These are phyloP conservation scores for Zygoascus biomembranicola DNA, from an alignment of 805 yeast genomes.

Conservation along the genomic window DNA sequence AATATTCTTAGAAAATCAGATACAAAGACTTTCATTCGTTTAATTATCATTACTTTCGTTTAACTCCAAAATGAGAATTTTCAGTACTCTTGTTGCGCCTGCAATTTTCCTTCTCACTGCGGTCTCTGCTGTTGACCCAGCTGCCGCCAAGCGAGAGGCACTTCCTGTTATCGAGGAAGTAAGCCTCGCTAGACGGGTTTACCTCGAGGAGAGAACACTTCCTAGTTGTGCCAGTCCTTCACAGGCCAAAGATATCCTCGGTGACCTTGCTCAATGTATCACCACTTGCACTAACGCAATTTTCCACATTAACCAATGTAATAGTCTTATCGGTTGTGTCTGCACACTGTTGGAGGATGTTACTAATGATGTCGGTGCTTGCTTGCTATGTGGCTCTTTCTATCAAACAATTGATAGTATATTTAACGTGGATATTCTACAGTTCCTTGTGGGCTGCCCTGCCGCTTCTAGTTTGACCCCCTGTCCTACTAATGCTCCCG, in stretches of 20 bases:
- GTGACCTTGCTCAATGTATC: conserved; percentile 8
- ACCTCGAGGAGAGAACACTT: background rate
- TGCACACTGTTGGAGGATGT: conserved; percentile 11
- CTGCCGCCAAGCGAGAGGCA: background rate
- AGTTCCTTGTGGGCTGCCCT: background rate
- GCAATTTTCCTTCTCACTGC: background rate
- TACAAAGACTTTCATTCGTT: background rate
- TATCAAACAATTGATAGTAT: background rate
- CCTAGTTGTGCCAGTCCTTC: conserved; percentile 1
- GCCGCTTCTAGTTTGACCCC: background rate
- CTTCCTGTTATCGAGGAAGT: background rate
- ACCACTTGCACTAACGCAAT: conserved; percentile 7
- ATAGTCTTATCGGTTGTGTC: conserved; percentile 9
- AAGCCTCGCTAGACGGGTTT: background rate
- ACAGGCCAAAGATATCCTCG: conserved; percentile 5
- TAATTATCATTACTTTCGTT: background rate
- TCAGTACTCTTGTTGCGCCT: background rate
- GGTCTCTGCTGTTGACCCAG: background rate
- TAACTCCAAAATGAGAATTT: background rate
- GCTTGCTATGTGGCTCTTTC: conserved; percentile 10
- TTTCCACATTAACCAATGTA: conserved; percentile 6
- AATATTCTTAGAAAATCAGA: background rate
- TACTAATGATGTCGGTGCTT: conserved; percentile 8
- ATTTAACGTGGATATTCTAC: background rate
- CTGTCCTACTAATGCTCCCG: background rate